Evolutionary conservation across 2,329 filamentous ascomycete species (phyloP).

Genomic region (Xylaria sp.): DNA sequence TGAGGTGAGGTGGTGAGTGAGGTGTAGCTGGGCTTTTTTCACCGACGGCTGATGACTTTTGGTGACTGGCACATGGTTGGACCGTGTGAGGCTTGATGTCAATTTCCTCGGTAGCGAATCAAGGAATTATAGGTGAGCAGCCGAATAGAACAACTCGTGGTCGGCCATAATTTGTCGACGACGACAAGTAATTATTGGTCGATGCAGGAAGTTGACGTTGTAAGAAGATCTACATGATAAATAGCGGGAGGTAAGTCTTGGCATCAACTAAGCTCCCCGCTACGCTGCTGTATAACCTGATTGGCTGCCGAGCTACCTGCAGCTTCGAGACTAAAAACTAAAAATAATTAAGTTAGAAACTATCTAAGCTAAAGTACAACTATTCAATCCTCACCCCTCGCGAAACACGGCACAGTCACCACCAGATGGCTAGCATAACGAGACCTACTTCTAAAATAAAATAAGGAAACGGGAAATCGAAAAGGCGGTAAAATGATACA

Average conservation of each 20-base stretch:
- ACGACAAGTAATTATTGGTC: neutral
- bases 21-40: slow-evolving; percentile 11
- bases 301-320: slow-evolving; percentile 35
- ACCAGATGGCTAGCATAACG: neutral
- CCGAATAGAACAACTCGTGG: neutral
- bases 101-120: neutral
- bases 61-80: slow-evolving; percentile 15
- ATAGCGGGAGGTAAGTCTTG: slow-evolving; percentile 14
- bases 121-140: neutral
- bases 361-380: slow-evolving; percentile 6
- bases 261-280: slow-evolving; percentile 1
- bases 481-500: slow-evolving; percentile 43
- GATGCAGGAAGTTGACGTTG: neutral
- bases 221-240: neutral
- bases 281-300: slow-evolving; percentile 24
- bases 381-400: neutral
- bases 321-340: neutral
- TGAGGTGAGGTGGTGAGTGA: neutral
- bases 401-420: neutral
- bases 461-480: neutral
- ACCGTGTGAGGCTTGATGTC: neutral
- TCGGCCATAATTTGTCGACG: neutral
- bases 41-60: neutral
- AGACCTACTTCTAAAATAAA: neutral
- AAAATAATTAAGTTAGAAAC: neutral